These are phyloP conservation scores for Phytophthora pinifolia DNA, from an alignment of 352 stramenopile species.

Conservation along the genomic window DNA sequence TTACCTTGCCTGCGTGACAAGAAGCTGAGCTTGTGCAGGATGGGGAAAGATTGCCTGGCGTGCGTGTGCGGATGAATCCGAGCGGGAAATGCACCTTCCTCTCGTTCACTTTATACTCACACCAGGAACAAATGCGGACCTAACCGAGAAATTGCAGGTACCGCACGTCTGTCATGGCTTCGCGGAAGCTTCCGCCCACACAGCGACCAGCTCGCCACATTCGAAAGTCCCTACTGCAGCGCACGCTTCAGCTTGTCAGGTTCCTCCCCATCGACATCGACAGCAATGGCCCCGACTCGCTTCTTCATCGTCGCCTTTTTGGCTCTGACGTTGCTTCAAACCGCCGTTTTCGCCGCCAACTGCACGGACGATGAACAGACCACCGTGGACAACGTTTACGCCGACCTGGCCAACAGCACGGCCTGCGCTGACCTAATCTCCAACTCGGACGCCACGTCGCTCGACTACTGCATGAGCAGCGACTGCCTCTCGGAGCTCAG, in stretches of 20 bases:
- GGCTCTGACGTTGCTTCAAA: constrained; percentile 17
- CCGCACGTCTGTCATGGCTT: constrained; percentile 11
- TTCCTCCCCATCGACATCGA: not conserved
- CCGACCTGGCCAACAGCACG: constrained; percentile 20
- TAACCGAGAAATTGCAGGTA: constrained; percentile 5
- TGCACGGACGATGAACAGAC: constrained; percentile 33
- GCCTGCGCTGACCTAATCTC: constrained; percentile 27
- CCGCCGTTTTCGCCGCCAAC: constrained; percentile 10
- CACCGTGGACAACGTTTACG: constrained; percentile 33
- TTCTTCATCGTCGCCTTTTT: constrained; percentile 8
- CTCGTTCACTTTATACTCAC: not conserved
- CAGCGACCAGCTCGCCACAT: constrained; percentile 12
- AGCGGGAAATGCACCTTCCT: not conserved
- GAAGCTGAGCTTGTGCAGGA: too few relatives aligned
- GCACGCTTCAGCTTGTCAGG: not conserved
- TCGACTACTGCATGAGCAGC: constrained; percentile 36
- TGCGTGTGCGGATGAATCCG: too few relatives aligned
- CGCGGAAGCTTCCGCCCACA: constrained; percentile 16
- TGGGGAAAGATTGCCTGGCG: too few relatives aligned
- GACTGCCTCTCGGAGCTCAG: constrained; percentile 31
- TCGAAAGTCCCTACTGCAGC: constrained; percentile 16
- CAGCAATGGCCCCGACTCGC: constrained; percentile 15
- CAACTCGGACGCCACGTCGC: constrained; percentile 28
- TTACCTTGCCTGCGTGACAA: too few relatives aligned
- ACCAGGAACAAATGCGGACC: not conserved